These are phyloP conservation scores for Calonectria pseudoturangicola DNA, from an alignment of 2,329 filamentous ascomycete genomes.

Conservation along the genomic window DNA sequence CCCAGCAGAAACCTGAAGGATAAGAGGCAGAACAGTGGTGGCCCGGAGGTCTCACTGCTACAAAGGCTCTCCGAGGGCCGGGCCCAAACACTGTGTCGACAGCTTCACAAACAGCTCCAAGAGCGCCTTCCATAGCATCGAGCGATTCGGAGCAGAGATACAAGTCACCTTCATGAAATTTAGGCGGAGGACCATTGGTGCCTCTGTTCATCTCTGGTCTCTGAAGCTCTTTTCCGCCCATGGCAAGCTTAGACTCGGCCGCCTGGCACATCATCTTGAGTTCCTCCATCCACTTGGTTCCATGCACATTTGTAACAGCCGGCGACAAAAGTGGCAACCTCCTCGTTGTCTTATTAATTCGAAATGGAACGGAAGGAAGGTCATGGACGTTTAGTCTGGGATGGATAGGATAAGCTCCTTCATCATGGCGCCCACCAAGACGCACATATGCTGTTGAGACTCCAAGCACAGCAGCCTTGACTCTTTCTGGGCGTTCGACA, in stretches of 20 bases:
- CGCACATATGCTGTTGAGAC: conserved; percentile 92
- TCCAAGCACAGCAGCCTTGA: conserved; percentile 88
- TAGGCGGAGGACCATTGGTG: conserved; percentile 66
- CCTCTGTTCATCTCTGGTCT: conserved; percentile 78
- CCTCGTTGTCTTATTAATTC: conserved; percentile 87
- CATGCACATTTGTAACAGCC: conserved; percentile 93
- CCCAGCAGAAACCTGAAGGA: conserved; percentile 97
- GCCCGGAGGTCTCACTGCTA: conserved; percentile 93
- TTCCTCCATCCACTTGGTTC: conserved; percentile 94
- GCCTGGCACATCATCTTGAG: conserved; percentile 88
- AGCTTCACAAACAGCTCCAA: conserved; percentile 95
- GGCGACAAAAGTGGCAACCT: conserved; percentile 82
- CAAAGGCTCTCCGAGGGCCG: conserved; percentile 86
- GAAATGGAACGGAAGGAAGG: conserved; percentile 82
- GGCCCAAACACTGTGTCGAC: conserved; percentile 86
- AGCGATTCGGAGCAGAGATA: conserved; percentile 93
- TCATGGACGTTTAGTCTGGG: conserved; percentile 74
- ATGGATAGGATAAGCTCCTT: conserved; percentile 80
- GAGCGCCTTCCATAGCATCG: conserved; percentile 89
- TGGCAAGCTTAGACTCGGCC: conserved; percentile 85
- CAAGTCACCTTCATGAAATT: conserved; percentile 90
- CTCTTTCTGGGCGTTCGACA: conserved; percentile 93
- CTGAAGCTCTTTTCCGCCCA: conserved; percentile 85
- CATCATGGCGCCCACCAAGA: conserved; percentile 86
- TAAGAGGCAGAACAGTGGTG: conserved; percentile 94